These are phyloP conservation scores for Phytopythium boreale DNA, from an alignment of 352 stramenopile genomes.

Conservation along the genomic window DNA sequence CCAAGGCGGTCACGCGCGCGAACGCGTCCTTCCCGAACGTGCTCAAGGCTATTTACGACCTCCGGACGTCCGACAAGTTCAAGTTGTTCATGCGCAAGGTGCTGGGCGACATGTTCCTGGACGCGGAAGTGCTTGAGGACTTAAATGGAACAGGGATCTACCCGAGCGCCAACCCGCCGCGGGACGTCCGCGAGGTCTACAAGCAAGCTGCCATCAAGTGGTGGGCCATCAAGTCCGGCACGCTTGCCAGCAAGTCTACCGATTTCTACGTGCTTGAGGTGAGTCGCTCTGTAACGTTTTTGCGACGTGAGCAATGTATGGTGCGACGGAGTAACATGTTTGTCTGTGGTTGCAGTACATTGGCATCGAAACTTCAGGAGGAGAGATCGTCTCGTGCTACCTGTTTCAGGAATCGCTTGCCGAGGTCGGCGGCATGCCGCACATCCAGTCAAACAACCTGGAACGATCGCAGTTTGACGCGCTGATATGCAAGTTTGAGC, in stretches of 20 bases:
- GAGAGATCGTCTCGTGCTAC: conserved; percentile 81
- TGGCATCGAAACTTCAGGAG: conserved; percentile 69
- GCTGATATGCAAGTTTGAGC: conserved; percentile 86
- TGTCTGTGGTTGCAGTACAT: conserved; percentile 56
- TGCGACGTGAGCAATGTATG: conserved; percentile 13
- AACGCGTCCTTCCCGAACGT: conserved; percentile 79
- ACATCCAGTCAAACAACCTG: conserved; percentile 74
- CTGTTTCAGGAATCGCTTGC: conserved; percentile 84
- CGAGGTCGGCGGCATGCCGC: conserved; percentile 79
- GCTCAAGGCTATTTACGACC: conserved; percentile 83
- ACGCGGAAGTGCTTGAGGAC: conserved; percentile 83
- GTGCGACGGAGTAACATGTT: background rate
- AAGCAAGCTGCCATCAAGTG: conserved; percentile 89
- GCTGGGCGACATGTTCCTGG: conserved; percentile 75
- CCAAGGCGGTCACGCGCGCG: conserved; percentile 75
- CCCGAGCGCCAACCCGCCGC: conserved; percentile 61
- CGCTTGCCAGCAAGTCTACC: conserved; percentile 73
- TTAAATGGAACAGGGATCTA: conserved; percentile 81
- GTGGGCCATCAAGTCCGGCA: conserved; percentile 85
- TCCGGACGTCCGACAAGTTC: conserved; percentile 83
- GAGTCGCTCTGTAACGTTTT: conserved; percentile 18
- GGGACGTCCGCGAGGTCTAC: conserved; percentile 73
- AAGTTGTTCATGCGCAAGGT: conserved; percentile 84
- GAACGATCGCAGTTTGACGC: conserved; percentile 83
- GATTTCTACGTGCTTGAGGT: conserved; percentile 86